Base-by-base conservation (phyloP, 306 rosid genomes). In the Cicer chorassanicum region DNA sequence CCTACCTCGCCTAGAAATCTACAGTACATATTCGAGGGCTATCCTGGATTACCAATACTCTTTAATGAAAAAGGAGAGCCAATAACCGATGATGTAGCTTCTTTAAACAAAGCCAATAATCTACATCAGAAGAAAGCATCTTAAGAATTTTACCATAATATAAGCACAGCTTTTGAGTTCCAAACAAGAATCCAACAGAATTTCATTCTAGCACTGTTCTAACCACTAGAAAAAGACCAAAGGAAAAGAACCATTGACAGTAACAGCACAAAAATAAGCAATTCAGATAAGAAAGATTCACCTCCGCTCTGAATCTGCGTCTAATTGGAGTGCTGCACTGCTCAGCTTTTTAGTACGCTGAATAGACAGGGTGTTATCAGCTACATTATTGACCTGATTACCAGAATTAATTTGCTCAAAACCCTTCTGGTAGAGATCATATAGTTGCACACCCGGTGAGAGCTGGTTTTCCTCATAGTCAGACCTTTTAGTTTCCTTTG, bases 301-400 rank as follows among this genome's bases (percentile, higher is more conserved):
- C 99, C 97, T 90, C 84, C 76, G 85, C 88, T 90, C 84, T 34
- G 93, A 51, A 66, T 92, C 88, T 44, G 84, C 81, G 84, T 90
- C 96, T 80, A 92, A 77, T 50, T 79, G 70, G 45, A 80, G 77
- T 16, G 41, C 65, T 63, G 66, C 70, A 72, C 79, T 51, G 60
- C 81, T 78, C 76, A 53, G 72, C 59, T 68, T 87, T 48, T 80
- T 73, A 24, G 83, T 21, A 65, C 69, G 73, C 74, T 79, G 82
- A 11, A 76, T 64, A 36, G 74, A 41, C 49, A 50, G 65, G 36
- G 74, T 45, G 67, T 72, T 82, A 49, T 70, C 81, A 71, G 72
- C 78, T 45, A 78, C 84, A 69, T 60, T 77, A 73, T 81, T 76
- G 62, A 60, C 91, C 76, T 73, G 84, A 73, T 82, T 83, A 57